Percentiles rank a stretch among this genome's conserved stretches.
These are phyloP conservation scores for Rhizopogon rudus DNA, from an alignment of 768 basidiomycete genomes.

Conservation along the genomic window DNA sequence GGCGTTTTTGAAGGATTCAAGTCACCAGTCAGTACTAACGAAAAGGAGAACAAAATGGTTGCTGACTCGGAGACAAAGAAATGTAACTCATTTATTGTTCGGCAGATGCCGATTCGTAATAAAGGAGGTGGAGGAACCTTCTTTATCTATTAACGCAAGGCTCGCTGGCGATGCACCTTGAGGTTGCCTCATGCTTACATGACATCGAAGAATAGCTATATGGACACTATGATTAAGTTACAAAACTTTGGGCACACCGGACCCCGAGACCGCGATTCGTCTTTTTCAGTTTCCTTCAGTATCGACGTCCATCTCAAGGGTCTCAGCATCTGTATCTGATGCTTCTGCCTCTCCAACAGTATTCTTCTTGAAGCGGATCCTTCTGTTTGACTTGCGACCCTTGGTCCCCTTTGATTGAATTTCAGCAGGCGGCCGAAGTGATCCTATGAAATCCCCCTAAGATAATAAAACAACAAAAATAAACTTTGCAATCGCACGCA, in stretches of 20 bases:
- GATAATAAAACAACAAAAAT: background rate
- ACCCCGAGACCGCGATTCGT: too few relatives aligned
- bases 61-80: background rate
- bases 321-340: background rate
- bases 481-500: constrained; percentile 21
- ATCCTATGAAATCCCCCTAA: constrained; percentile 10
- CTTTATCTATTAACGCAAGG: too few relatives aligned
- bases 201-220: too few relatives aligned
- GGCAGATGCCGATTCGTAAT: background rate
- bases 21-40: background rate
- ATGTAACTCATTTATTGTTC: background rate
- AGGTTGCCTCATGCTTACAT: too few relatives aligned
- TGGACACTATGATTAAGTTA: too few relatives aligned
- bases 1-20: background rate
- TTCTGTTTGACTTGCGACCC: constrained; percentile 34
- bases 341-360: too few relatives aligned
- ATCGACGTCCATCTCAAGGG: constrained; percentile 3
- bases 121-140: too few relatives aligned
- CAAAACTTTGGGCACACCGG: too few relatives aligned
- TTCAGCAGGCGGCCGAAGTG: constrained; percentile 39
- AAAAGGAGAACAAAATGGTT: background rate
- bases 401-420: constrained; percentile 37
- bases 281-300: background rate
- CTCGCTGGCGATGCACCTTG: too few relatives aligned
- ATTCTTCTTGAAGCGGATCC: constrained; percentile 21